These are phyloP conservation scores for Penicillium silybi DNA, from an alignment of 495 filamentous ascomycete species.

Conservation along the genomic window DNA sequence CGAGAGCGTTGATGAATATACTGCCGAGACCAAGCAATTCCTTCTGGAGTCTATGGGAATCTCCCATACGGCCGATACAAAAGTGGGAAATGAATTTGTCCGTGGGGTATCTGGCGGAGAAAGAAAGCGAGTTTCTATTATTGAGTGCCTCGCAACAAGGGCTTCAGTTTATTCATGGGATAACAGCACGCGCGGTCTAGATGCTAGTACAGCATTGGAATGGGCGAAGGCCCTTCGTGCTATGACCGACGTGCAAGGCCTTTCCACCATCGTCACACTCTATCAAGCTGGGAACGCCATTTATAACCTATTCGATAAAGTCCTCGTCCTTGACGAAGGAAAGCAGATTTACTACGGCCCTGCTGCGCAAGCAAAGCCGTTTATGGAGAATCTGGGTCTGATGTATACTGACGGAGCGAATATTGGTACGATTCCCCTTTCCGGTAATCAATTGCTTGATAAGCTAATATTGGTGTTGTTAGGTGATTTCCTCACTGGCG, in stretches of 20 bases:
- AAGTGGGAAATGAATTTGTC: constrained; percentile 75
- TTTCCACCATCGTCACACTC: constrained; percentile 46
- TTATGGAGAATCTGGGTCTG: constrained; percentile 42
- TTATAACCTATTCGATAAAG: constrained; percentile 63
- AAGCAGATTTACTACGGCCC: constrained; percentile 60
- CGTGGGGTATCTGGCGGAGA: constrained; percentile 82
- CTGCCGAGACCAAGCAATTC: constrained; percentile 50
- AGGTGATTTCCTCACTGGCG: constrained; percentile 64
- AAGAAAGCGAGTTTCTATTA: constrained; percentile 66
- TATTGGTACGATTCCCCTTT: not conserved
- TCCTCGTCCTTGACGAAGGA: constrained; percentile 61
- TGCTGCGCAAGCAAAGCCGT: constrained; percentile 53
- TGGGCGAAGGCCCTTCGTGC: constrained; percentile 45
- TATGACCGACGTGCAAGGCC: constrained; percentile 43
- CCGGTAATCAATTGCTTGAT: not conserved
- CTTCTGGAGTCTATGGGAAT: constrained; percentile 70
- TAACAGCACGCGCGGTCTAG: constrained; percentile 58
- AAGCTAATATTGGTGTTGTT: constrained; percentile 43
- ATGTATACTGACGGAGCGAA: constrained; percentile 51
- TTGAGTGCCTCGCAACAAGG: constrained; percentile 59
- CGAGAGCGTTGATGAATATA: constrained; percentile 32
- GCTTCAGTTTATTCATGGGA: constrained; percentile 58
- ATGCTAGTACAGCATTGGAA: constrained; percentile 57
- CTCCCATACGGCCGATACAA: constrained; percentile 71
- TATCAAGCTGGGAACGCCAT: constrained; percentile 63